phyloP scores from a whole-genome alignment of 495 filamentous ascomycete species.

The Aspergillus heteromorphus region DNA sequence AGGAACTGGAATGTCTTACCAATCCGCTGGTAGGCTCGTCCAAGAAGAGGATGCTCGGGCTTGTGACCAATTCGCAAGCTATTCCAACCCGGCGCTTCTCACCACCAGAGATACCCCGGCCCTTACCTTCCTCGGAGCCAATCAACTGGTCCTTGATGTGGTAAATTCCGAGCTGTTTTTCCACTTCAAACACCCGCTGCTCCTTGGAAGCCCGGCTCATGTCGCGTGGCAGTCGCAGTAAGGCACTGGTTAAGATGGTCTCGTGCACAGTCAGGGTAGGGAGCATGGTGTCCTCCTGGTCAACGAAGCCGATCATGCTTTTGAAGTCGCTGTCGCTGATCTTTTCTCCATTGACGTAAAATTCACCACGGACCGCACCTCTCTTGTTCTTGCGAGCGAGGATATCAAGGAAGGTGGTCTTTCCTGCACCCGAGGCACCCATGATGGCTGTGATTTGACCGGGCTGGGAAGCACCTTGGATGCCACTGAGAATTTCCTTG shows the following conservation, averaged over 20 bases:
- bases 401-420: conserved; percentile 96
- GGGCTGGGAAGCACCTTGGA: conserved; percentile 79
- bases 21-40: conserved; percentile 96
- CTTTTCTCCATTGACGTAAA: conserved; percentile 92
- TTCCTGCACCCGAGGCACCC: conserved; percentile 95
- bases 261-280: conserved; percentile 96
- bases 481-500: conserved; percentile 74
- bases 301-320: conserved; percentile 90
- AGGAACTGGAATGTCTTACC: conserved; percentile 20
- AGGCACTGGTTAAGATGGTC: conserved; percentile 89
- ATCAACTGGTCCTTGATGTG: conserved; percentile 91
- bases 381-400: conserved; percentile 97
- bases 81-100: conserved; percentile 96
- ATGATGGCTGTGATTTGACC: conserved; percentile 96
- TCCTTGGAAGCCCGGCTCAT: conserved; percentile 86
- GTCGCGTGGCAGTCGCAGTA: conserved; percentile 82
- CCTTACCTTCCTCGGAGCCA: conserved; percentile 94
- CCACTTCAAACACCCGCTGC: conserved; percentile 84
- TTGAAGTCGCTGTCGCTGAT: conserved; percentile 81
- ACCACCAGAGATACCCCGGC: conserved; percentile 92
- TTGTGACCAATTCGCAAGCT: conserved; percentile 95
- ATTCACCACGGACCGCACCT: conserved; percentile 70
- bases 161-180: conserved; percentile 88
- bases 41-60: conserved; percentile 93
- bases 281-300: conserved; percentile 97